Conservation (phyloP, 345 rosid species). For the Eutrema yunnanense region DNA sequence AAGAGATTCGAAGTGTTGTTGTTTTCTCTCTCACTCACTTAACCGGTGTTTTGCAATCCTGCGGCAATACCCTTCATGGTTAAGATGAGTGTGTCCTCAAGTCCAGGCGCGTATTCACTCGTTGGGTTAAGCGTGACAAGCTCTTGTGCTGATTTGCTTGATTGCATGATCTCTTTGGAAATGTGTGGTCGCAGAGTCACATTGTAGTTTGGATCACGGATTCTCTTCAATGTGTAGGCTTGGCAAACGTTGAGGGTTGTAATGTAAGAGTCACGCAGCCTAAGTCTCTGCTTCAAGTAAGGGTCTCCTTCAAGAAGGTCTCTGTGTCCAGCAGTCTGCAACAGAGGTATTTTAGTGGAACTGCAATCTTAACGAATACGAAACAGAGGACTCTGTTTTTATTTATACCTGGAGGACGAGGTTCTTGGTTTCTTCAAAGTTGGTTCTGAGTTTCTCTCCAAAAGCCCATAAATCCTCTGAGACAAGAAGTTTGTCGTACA, state of each 20-base stretch:
- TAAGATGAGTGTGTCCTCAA: constrained; percentile 96
- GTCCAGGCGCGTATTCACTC: constrained; percentile 84
- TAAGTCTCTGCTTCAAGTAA: constrained; percentile 87
- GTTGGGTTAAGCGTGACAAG: constrained; percentile 74
- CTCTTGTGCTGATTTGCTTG: constrained; percentile 67
- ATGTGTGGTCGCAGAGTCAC: constrained; percentile 75
- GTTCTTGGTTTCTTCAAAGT: constrained; percentile 77
- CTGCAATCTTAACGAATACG: neutral
- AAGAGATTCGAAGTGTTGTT: neutral
- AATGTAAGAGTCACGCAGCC: constrained; percentile 90
- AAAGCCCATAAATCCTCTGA: constrained; percentile 72
- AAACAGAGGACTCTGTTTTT: constrained; percentile 19
- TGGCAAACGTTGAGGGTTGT: constrained; percentile 93
- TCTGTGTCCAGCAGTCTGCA: constrained; percentile 87
- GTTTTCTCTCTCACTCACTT: constrained; percentile 13
- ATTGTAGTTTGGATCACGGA: constrained; percentile 75
- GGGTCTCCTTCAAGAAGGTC: constrained; percentile 98
- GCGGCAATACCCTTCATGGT: constrained; percentile 99
- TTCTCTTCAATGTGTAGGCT: constrained; percentile 89
- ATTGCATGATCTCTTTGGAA: constrained; percentile 72
- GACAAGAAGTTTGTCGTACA: constrained; percentile 84
- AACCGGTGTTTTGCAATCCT: constrained; percentile 94
- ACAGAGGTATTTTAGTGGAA: neutral
- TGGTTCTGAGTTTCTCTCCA: constrained; percentile 61
- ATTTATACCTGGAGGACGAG: constrained; percentile 76